phyloP scores from a whole-genome alignment of 1,284 basidiomycete genomes.

The Cerrena zonata region DNA sequence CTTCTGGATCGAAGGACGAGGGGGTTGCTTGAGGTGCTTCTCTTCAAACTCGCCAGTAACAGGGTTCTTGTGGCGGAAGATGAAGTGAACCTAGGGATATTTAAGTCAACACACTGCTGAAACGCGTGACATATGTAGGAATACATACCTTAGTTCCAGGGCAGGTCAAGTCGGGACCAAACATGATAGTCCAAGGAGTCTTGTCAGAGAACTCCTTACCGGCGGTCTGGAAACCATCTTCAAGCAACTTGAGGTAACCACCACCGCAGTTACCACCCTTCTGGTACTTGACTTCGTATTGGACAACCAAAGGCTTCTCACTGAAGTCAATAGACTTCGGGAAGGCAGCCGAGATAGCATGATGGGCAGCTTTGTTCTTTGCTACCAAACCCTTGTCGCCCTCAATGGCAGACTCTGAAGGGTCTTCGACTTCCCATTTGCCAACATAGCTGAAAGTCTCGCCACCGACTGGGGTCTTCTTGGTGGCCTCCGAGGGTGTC shows the following conservation, averaged over 20 bases:
- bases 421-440: constrained; percentile 93
- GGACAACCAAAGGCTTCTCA: constrained; percentile 87
- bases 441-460: constrained; percentile 97
- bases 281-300: constrained; percentile 99
- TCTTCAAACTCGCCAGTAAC: constrained; percentile 89
- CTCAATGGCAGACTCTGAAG: constrained; percentile 63
- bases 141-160: constrained; percentile 72
- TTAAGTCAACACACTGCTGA: neutral
- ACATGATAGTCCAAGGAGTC: constrained; percentile 98
- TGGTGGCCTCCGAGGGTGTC: constrained; percentile 94
- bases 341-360: constrained; percentile 96
- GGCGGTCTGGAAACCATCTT: constrained; percentile 84
- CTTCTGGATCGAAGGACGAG: constrained; percentile 83
- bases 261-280: constrained; percentile 99
- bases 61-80: constrained; percentile 94
- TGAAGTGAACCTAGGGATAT: constrained; percentile 77
- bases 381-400: constrained; percentile 88
- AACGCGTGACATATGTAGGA: neutral
- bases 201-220: constrained; percentile 94
- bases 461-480: constrained; percentile 89
- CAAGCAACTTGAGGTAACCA: constrained; percentile 96
- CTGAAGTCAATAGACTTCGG: constrained; percentile 74
- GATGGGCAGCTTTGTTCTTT: constrained; percentile 89
- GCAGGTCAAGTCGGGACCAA: constrained; percentile 85
- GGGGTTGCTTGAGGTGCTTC: constrained; percentile 86